A percentile compares a stretch with the other conserved stretches of the same genome.
Evolutionary conservation across 371 early-diverging fungal genomes (phyloP).

Genomic region (Rhizopus sp.): DNA sequence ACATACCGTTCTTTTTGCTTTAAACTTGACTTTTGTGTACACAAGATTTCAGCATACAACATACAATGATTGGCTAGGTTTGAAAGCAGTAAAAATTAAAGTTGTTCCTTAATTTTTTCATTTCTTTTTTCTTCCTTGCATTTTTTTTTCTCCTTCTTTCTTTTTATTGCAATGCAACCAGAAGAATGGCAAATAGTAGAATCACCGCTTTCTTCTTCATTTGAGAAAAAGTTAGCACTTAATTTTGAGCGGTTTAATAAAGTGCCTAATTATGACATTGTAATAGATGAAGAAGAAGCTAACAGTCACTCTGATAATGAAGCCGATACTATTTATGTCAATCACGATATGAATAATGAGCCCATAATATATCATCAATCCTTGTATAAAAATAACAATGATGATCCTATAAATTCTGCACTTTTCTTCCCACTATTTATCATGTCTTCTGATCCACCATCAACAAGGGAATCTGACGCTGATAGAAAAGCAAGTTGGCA

Average conservation of each 20-base stretch:
- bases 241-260: constrained; percentile 7
- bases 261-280: constrained; percentile 6
- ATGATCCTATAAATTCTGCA: background rate
- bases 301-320: constrained; percentile 8
- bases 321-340: constrained; percentile 2
- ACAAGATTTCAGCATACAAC: too few species aligned
- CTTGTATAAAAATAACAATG: background rate
- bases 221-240: constrained; percentile 5
- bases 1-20: too few species aligned
- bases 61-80: too few species aligned
- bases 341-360: constrained; percentile 1
- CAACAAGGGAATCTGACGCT: constrained; percentile 10
- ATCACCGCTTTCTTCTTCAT: constrained; percentile 5
- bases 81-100: too few species aligned
- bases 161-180: constrained; percentile 3
- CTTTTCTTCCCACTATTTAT: background rate
- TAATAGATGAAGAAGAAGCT: background rate
- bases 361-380: constrained; percentile 5
- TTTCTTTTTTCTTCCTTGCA: background rate
- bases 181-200: constrained; percentile 18
- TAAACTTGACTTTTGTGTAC: too few species aligned
- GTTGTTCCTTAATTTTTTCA: too few species aligned
- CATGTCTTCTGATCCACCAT: background rate
- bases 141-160: background rate
- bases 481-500: constrained; percentile 14